phyloP scores from a whole-genome alignment of 441 rosid genomes.

The Corymbia citriodora region DNA sequence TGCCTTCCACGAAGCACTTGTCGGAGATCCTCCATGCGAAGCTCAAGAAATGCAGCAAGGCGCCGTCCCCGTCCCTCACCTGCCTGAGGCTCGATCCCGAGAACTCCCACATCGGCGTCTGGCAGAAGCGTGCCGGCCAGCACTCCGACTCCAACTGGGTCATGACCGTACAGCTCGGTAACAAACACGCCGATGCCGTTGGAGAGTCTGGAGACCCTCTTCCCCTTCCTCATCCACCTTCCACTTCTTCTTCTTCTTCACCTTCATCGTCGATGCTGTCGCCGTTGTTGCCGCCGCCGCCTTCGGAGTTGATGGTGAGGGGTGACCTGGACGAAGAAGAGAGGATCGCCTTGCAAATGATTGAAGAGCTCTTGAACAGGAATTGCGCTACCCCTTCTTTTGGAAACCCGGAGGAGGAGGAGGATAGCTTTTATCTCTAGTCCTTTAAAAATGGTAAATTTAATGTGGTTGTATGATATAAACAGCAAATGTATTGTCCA shows the following conservation, averaged over 20 bases:
- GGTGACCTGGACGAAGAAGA: conserved; percentile 24
- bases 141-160: conserved; percentile 27
- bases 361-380: conserved; percentile 29
- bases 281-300: background rate
- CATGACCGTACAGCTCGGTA: conserved; percentile 24
- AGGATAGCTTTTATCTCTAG: background rate
- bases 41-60: conserved; percentile 24
- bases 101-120: conserved; percentile 32
- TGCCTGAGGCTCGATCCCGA: conserved; percentile 32
- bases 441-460: background rate
- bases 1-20: conserved; percentile 13
- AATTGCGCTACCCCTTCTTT: conserved; percentile 25
- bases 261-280: background rate
- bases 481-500: background rate
- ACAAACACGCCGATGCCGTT: background rate
- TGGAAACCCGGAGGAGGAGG: background rate
- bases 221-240: background rate
- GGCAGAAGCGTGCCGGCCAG: conserved; percentile 35
- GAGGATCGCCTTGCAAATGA: conserved; percentile 32
- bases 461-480: background rate
- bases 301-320: conserved; percentile 7
- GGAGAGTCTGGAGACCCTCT: background rate
- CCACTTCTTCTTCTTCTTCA: background rate
- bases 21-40: conserved; percentile 29
- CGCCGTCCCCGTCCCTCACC: conserved; percentile 32